Evolutionary conservation across 805 yeast species (phyloP), one percentile per base, ranked within the genome.

Genomic region (Spathaspora gorwiae): DNA sequence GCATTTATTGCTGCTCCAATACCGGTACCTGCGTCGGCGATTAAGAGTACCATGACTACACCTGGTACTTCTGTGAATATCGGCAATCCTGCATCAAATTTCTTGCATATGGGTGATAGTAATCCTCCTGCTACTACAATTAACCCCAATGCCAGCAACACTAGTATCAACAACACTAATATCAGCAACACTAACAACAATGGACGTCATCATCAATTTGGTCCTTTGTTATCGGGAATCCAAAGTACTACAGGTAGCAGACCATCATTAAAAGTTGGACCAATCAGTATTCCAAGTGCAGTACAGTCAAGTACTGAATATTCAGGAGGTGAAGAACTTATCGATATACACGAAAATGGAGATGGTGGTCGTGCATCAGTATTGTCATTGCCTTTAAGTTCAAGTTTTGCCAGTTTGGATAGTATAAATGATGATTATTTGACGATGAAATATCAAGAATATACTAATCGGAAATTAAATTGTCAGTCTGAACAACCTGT

Each of bases 341-440:
- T 29, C 5, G 32, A 29, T 3, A 29, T 29, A 9, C 32, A 29
- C 6, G 56, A 54, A 5, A 49, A 45, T 31, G 47, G 47, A 15
- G 55, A 48, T 10, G 46, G 59, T 31, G 47, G 70, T 27, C 69
- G 70, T 29, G 88, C 95, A 1, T 94, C 96, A 26, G 75, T 86
- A 37, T 81, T 84, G 45, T 76, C 83, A 26, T 66, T 84, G 35
- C 88, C 88, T 0, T 68, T 83, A 12, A 83, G 80, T 49, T 87
- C 86, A 36, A 83, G 90, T 49, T 84, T 84, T 69, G 92, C 92
- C 1, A 84, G 90, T 0, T 65, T 86, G 56, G 90, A 83, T 55
- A 81, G 90, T 58, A 75, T 78, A 47, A 81, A 83, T 56, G 76
- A 80, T 52, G 84, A 80, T 43, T 77, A 73, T 47, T 71, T 73